Evolutionary conservation across 805 yeast species (phyloP).

Genomic region (Saturnispora diversa): DNA sequence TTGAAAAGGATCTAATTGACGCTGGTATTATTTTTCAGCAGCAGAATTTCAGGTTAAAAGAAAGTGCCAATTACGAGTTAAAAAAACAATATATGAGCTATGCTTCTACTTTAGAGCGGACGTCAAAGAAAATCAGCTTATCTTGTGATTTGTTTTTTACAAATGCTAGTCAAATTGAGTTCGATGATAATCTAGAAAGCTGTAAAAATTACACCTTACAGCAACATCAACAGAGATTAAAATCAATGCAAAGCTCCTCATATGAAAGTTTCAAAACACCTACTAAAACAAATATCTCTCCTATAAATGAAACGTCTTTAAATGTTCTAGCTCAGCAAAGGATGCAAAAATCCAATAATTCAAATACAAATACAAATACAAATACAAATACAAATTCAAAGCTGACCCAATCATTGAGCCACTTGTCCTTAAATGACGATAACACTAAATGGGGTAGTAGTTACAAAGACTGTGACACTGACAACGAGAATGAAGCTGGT

Average conservation of each 20-base stretch:
- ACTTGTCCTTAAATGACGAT: background rate
- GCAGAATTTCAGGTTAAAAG: conserved; percentile 9
- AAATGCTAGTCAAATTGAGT: conserved; percentile 10
- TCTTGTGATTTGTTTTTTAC: conserved; percentile 10
- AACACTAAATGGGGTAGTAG: too few relatives aligned
- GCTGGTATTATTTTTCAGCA: conserved; percentile 8
- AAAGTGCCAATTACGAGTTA: conserved; percentile 9
- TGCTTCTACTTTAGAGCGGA: conserved; percentile 5
- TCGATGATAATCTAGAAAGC: conserved; percentile 9
- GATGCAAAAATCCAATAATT: background rate
- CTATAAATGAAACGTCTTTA: conserved; percentile 2
- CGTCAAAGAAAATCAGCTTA: conserved; percentile 1
- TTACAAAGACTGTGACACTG: too few relatives aligned
- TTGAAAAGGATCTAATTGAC: conserved; percentile 9
- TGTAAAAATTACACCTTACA: conserved; percentile 4
- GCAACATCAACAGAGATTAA: conserved; percentile 10
- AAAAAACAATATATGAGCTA: conserved; percentile 8
- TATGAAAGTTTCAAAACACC: background rate
- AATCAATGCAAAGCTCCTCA: conserved; percentile 7
- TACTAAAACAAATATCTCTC: background rate
- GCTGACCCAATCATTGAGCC: background rate
- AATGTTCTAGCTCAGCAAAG: conserved; percentile 1
- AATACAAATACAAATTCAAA: background rate
- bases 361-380: background rate
- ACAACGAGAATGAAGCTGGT: background rate